These are phyloP conservation scores for Crithidia expoeki DNA, from an alignment of 208 protist genomes.

Conservation along the genomic window DNA sequence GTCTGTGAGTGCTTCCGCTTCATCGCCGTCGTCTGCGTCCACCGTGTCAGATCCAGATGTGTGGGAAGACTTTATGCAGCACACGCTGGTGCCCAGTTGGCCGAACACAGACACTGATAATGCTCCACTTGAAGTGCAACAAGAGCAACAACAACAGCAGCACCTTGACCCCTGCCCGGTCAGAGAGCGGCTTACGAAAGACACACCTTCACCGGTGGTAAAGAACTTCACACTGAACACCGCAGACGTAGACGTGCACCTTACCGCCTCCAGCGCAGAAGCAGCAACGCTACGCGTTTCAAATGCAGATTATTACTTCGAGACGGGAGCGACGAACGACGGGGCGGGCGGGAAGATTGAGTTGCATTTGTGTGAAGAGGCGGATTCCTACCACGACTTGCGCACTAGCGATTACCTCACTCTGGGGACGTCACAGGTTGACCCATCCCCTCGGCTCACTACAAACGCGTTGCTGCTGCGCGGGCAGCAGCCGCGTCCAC, in stretches of 20 bases:
- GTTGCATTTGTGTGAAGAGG: background rate
- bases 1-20: background rate
- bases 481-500: background rate
- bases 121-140: background rate
- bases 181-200: background rate
- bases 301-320: slow-evolving; percentile 27
- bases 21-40: slow-evolving; percentile 17
- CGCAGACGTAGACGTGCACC: slow-evolving; percentile 18
- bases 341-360: too few relatives aligned
- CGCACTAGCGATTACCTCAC: background rate
- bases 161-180: background rate
- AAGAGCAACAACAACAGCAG: background rate
- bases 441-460: slow-evolving; percentile 25
- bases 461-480: slow-evolving; percentile 26
- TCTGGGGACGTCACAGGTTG: slow-evolving; percentile 1
- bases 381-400: background rate
- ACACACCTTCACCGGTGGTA: background rate
- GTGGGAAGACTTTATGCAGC: slow-evolving; percentile 31
- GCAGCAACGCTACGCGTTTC: slow-evolving; percentile 11
- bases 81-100: background rate
- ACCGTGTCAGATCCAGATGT: slow-evolving; percentile 31
- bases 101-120: background rate
- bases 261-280: background rate
- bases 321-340: background rate
- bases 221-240: slow-evolving; percentile 20